Evolutionary conservation across 345 rosid genomes (phyloP).

Genomic region (Eucalyptus curtisii): DNA sequence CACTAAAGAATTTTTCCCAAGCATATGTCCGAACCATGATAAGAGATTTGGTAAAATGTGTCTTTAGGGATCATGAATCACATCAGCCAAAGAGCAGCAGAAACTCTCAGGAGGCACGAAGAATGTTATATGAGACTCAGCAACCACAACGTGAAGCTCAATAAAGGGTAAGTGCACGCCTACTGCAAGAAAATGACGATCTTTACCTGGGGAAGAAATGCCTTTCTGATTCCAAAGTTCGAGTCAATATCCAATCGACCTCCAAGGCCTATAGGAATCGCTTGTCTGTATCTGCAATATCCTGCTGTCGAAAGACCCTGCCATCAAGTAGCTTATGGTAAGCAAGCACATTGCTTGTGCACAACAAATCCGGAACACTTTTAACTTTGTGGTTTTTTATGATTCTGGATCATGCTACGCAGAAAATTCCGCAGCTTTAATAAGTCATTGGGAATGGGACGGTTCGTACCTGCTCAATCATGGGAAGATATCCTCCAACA

Average conservation of each 20-base stretch:
- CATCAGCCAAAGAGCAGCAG: not conserved
- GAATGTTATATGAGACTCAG: not conserved
- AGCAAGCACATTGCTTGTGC: not conserved
- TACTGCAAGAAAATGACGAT: not conserved
- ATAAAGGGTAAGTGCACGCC: not conserved
- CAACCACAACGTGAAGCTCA: not conserved
- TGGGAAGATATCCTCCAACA: conserved; percentile 92
- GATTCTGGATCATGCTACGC: not conserved
- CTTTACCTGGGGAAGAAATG: conserved; percentile 67
- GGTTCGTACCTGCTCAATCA: conserved; percentile 65
- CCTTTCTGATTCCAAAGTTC: conserved; percentile 64
- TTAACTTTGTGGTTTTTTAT: not conserved
- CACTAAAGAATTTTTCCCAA: not conserved
- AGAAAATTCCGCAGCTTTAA: not conserved
- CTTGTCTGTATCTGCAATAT: conserved; percentile 77
- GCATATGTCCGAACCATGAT: not conserved
- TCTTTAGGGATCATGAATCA: not conserved
- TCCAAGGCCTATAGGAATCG: conserved; percentile 57
- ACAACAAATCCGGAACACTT: not conserved
- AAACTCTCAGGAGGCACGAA: not conserved
- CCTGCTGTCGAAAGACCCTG: conserved; percentile 72
- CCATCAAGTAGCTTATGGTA: not conserved
- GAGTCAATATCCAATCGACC: conserved; percentile 63
- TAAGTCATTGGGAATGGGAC: not conserved
- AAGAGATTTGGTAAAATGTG: not conserved